phyloP scores from a whole-genome alignment of 176 grass and related monocot species.

The Bothriochloa decipiens region DNA sequence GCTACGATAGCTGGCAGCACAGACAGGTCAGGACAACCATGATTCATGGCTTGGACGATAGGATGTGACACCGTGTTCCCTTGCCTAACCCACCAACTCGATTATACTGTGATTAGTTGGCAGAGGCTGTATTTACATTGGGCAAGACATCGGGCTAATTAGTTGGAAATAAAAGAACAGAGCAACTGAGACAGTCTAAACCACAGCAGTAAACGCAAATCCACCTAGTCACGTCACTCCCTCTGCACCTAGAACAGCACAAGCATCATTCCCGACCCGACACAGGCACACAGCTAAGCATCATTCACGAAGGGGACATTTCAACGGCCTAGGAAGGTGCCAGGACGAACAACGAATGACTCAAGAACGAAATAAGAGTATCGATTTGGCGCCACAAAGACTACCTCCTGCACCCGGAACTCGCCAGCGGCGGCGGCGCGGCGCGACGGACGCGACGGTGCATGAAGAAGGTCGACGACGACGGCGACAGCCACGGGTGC shows the following conservation, averaged over 20 bases:
- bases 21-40: neutral
- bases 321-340: no score
- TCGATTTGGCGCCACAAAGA: neutral
- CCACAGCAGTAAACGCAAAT: neutral
- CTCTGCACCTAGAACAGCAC: neutral
- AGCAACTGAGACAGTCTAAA: no score
- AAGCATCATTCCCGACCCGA: no score
- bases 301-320: no score
- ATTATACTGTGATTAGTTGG: neutral
- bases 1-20: neutral
- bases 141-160: neutral
- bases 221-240: neutral
- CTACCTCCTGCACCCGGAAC: slow-evolving; percentile 38
- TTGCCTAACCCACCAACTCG: neutral
- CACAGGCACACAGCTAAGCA: no score
- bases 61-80: neutral
- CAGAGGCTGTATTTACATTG: neutral
- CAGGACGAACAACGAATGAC: no score
- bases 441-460: neutral
- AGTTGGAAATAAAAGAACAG: no score
- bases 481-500: slow-evolving; percentile 23
- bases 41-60: neutral
- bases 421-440: neutral
- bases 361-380: neutral
- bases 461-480: slow-evolving; percentile 30